phyloP scores from a whole-genome alignment of 1,139 yeast genomes.

The Pichia inconspicua region DNA sequence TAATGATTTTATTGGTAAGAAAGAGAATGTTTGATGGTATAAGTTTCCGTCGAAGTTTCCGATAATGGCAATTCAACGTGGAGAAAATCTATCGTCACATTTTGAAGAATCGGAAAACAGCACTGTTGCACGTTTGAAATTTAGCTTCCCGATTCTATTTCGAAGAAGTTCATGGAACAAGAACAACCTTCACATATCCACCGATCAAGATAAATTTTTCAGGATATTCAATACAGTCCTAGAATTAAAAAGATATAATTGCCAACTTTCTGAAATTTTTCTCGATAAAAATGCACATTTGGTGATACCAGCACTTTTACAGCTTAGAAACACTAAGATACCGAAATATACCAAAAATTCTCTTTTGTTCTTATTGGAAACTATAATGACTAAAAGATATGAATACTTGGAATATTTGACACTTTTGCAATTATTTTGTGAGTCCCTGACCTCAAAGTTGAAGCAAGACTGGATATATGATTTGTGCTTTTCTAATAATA shows the following conservation, averaged over 20 bases:
- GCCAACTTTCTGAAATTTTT: not conserved
- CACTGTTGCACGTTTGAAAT: no score
- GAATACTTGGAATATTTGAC: not conserved
- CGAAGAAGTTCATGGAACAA: not conserved
- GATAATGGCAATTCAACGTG: no score
- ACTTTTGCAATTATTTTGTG: not conserved
- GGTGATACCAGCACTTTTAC: not conserved
- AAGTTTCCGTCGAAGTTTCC: no score
- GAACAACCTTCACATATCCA: not conserved
- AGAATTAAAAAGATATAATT: no score
- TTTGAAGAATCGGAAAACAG: no score
- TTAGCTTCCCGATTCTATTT: no score
- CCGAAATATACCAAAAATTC: not conserved
- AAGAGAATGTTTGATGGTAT: no score
- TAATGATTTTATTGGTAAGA: no score
- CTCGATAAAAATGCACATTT: no score
- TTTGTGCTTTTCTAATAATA: not conserved
- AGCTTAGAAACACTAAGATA: not conserved
- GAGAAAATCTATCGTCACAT: no score
- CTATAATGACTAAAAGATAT: not conserved
- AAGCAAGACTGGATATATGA: not conserved
- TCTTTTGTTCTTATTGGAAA: not conserved
- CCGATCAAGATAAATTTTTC: not conserved
- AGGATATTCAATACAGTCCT: no score
- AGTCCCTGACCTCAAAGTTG: not conserved